phyloP scores from a whole-genome alignment of 2,329 filamentous ascomycete species.

The Aspergillus melleus region DNA sequence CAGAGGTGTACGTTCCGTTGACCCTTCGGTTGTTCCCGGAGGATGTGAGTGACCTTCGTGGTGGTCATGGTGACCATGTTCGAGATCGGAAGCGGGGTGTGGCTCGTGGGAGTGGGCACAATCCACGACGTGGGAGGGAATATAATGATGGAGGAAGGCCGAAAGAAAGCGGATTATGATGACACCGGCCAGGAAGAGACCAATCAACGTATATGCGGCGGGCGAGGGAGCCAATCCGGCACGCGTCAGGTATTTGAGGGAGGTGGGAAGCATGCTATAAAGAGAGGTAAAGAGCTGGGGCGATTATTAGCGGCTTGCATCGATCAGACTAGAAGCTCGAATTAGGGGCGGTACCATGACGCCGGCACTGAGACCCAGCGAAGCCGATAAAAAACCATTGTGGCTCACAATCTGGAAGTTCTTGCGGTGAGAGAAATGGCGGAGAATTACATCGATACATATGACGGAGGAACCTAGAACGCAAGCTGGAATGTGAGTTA shows the following conservation, averaged over 20 bases:
- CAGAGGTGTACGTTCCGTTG: conserved; percentile 33
- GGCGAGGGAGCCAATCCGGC: conserved; percentile 65
- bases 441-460: conserved; percentile 78
- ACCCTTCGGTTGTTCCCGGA: conserved; percentile 14
- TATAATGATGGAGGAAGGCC: conserved; percentile 45
- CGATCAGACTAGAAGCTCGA: background rate
- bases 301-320: conserved; percentile 25
- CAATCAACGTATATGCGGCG: conserved; percentile 56
- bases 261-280: conserved; percentile 89
- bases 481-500: conserved; percentile 41
- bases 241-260: conserved; percentile 72
- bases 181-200: conserved; percentile 50
- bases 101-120: conserved; percentile 48
- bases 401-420: conserved; percentile 88
- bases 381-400: conserved; percentile 81
- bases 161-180: conserved; percentile 49
- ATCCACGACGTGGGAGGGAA: conserved; percentile 52
- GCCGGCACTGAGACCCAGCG: conserved; percentile 88
- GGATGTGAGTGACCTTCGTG: conserved; percentile 9
- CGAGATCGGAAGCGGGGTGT: conserved; percentile 37
- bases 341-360: conserved; percentile 69
- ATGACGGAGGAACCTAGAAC: conserved; percentile 79
- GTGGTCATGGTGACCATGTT: conserved; percentile 29
- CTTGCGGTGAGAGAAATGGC: conserved; percentile 68
- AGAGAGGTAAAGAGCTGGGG: conserved; percentile 82